phyloP scores from a whole-genome alignment of 306 rosid species.

The Corylus avellana region DNA sequence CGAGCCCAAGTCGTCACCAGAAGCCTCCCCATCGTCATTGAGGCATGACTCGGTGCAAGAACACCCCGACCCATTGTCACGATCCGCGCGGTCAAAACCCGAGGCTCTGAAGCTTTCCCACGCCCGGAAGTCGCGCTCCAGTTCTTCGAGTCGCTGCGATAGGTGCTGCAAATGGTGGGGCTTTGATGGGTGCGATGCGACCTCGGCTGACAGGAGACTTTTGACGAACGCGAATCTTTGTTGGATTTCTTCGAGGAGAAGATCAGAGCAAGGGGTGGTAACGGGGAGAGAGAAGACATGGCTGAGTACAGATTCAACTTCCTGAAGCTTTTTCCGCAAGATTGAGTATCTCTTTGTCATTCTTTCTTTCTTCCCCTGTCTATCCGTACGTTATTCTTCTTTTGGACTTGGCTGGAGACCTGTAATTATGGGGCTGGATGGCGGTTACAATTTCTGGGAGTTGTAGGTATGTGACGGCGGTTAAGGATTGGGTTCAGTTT shows the following conservation, averaged over 20 bases:
- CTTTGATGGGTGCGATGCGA: constrained; percentile 30
- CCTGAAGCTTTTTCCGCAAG: constrained; percentile 42
- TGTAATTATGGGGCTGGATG: no score
- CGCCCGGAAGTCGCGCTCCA: constrained; percentile 25
- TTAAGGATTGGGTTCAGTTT: no score
- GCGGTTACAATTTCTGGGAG: no score
- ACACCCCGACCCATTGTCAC: constrained; percentile 35
- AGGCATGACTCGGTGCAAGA: constrained; percentile 46
- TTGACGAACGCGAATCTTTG: constrained; percentile 34
- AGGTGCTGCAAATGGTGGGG: constrained; percentile 34
- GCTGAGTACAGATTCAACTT: constrained; percentile 30
- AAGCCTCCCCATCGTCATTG: constrained; percentile 38
- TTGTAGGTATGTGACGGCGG: no score
- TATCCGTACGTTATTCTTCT: no score
- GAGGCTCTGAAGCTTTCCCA: constrained; percentile 22
- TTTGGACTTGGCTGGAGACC: no score
- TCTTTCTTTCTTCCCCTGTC: no score
- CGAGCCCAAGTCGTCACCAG: neutral
- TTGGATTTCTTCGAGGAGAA: constrained; percentile 21
- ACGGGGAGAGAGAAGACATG: constrained; percentile 19
- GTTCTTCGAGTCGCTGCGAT: constrained; percentile 1
- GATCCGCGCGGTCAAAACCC: neutral
- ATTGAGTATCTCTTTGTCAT: neutral
- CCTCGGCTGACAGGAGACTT: constrained; percentile 45
- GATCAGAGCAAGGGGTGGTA: neutral